Evolutionary conservation across 164 flowering plant genomes (phyloP).

Genomic region (Stephania japonica): DNA sequence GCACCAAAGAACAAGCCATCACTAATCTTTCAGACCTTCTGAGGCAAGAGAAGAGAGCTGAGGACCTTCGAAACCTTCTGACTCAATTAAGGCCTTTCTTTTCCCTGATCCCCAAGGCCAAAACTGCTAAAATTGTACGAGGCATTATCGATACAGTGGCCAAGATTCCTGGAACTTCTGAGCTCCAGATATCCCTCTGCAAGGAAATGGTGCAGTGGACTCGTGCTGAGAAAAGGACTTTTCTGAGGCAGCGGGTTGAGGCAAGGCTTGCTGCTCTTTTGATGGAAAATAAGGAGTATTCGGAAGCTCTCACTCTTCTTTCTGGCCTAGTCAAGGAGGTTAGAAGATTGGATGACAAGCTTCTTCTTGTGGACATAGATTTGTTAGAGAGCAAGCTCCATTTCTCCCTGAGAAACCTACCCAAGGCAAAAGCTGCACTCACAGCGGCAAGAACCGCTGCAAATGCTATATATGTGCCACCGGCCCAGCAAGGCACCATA

Average conservation of each 20-base stretch:
- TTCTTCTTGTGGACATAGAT: slow-evolving; percentile 65
- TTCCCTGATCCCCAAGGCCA: slow-evolving; percentile 58
- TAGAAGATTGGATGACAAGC: slow-evolving; percentile 65
- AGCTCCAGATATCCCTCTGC: slow-evolving; percentile 61
- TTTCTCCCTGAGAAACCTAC: slow-evolving; percentile 53
- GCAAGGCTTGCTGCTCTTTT: slow-evolving; percentile 64
- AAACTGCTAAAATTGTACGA: slow-evolving; percentile 64
- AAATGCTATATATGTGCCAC: slow-evolving; percentile 72
- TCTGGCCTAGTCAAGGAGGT: slow-evolving; percentile 55
- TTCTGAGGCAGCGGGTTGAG: slow-evolving; percentile 58
- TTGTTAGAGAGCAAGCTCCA: slow-evolving; percentile 66
- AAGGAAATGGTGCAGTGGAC: slow-evolving; percentile 70
- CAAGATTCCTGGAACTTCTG: slow-evolving; percentile 59
- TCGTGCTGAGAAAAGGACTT: slow-evolving; percentile 57
- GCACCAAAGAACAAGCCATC: slow-evolving; percentile 58
- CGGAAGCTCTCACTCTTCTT: slow-evolving; percentile 50
- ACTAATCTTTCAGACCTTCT: slow-evolving; percentile 58
- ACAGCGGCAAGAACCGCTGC: slow-evolving; percentile 74
- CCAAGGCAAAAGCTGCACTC: slow-evolving; percentile 69
- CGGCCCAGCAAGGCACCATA: slow-evolving; percentile 67
- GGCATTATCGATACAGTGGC: slow-evolving; percentile 62
- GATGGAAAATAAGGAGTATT: slow-evolving; percentile 53
- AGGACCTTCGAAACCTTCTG: slow-evolving; percentile 56
- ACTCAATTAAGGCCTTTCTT: slow-evolving; percentile 66
- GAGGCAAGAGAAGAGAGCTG: slow-evolving; percentile 51